phyloP scores from a whole-genome alignment of 177 flowering plant species.

The Vitis hybrid region DNA sequence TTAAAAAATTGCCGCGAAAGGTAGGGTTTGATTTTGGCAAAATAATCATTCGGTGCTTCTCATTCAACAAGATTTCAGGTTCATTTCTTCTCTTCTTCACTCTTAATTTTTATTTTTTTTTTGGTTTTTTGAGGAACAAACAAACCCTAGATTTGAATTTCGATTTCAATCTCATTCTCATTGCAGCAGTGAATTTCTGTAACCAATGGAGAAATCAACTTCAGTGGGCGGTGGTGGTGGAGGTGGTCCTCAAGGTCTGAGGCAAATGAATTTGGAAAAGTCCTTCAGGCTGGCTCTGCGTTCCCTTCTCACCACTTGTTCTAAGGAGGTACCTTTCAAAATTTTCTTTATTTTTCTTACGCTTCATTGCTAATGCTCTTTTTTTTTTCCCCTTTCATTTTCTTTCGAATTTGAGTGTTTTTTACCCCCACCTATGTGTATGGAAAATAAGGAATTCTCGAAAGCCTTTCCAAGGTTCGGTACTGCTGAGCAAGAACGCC shows the following conservation, averaged over 20 bases:
- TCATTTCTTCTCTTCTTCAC: no score
- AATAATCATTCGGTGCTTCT: no score
- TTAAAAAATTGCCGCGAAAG: no score
- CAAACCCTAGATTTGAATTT: no score
- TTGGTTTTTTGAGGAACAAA: no score
- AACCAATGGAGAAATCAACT: constrained; percentile 23
- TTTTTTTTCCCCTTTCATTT: neutral
- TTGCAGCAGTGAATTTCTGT: neutral
- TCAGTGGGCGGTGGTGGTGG: neutral
- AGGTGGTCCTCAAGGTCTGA: constrained; percentile 23
- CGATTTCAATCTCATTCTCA: no score
- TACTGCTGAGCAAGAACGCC: constrained; percentile 33
- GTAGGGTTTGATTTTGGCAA: no score
- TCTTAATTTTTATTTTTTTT: no score
- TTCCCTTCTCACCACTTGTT: constrained; percentile 53
- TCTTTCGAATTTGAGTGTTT: neutral
- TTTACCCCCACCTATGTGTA: neutral
- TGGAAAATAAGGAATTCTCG: constrained; percentile 36
- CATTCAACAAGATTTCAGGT: no score
- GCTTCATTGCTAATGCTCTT: neutral
- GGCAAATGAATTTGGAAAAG: constrained; percentile 44
- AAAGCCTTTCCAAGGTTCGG: constrained; percentile 41
- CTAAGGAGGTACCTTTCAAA: constrained; percentile 40
- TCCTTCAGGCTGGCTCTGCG: constrained; percentile 49
- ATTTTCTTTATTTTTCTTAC: neutral